A percentile compares a stretch with the other conserved stretches of the same genome.
Evolutionary conservation across 305 asterid genomes (phyloP).

Genomic region (Ajuga reptans): DNA sequence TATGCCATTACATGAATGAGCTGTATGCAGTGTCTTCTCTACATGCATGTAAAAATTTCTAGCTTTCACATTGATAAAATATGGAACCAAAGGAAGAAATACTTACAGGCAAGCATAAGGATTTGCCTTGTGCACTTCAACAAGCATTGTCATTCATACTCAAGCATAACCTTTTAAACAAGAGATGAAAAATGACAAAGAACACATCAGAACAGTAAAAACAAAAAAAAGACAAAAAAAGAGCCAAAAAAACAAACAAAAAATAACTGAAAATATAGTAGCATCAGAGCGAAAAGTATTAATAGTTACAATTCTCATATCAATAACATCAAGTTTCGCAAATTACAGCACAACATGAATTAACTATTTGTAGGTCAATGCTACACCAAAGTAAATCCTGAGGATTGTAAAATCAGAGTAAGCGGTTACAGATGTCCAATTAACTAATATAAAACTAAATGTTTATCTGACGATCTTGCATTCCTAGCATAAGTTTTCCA

Average conservation of each 20-base stretch:
- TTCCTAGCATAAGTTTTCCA: neutral
- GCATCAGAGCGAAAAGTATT: conserved; percentile 3
- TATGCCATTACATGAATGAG: neutral
- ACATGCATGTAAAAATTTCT: neutral
- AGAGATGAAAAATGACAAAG: conserved; percentile 14
- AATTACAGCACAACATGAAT: neutral
- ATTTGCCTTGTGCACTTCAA: conserved; percentile 85
- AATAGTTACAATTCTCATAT: conserved; percentile 7
- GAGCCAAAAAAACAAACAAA: neutral
- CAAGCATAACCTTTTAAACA: conserved; percentile 57
- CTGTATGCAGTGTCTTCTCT: neutral
- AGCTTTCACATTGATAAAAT: conserved; percentile 18
- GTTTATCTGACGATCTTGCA: neutral
- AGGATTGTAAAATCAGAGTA: neutral
- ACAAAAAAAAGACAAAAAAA: too few species aligned
- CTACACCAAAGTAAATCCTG: neutral
- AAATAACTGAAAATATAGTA: neutral
- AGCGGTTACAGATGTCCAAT: neutral
- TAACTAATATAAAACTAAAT: neutral
- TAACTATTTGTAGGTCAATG: neutral
- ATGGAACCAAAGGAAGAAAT: conserved; percentile 20
- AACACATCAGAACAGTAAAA: neutral
- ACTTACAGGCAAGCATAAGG: conserved; percentile 73
- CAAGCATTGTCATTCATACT: conserved; percentile 82
- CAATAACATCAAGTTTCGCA: conserved; percentile 17